phyloP scores from a whole-genome alignment of 352 stramenopile species.

The Thalassiosira sp. region DNA sequence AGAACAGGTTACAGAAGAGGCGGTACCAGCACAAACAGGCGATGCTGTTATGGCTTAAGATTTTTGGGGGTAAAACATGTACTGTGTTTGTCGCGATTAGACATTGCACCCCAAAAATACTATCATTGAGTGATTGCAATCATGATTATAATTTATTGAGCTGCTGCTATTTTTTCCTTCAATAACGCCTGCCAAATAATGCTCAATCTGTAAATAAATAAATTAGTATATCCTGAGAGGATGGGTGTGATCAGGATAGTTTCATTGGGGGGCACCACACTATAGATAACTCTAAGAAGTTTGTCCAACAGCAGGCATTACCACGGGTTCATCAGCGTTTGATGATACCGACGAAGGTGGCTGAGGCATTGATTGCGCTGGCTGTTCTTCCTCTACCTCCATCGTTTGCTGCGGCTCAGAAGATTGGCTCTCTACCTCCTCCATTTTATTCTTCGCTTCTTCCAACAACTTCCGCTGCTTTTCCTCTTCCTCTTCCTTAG shows the following conservation, averaged over 20 bases:
- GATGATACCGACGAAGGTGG: neutral
- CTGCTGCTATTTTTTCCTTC: neutral
- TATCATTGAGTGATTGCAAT: too few species aligned
- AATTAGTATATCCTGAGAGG: neutral
- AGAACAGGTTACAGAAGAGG: neutral
- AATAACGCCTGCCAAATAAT: too few species aligned
- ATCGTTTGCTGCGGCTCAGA: too few species aligned
- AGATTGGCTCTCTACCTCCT: too few species aligned
- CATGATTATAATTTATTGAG: neutral
- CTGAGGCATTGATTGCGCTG: neutral
- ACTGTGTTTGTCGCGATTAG: too few species aligned
- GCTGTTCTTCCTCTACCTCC: slow-evolving; percentile 1
- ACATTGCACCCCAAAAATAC: too few species aligned
- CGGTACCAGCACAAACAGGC: slow-evolving; percentile 19
- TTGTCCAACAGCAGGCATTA: neutral
- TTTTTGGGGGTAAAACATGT: too few species aligned
- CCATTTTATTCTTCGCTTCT: slow-evolving; percentile 3
- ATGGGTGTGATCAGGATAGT: slow-evolving; percentile 1
- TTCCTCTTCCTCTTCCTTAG: slow-evolving; percentile 63
- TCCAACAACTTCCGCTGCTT: slow-evolving; percentile 18
- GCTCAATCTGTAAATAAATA: neutral
- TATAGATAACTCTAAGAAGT: neutral
- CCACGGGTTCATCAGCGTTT: neutral
- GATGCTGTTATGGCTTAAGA: slow-evolving; percentile 20
- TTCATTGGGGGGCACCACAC: neutral